Percentiles rank a stretch among this genome's conserved stretches.
These are phyloP conservation scores for Phytophthora pinifolia DNA, from an alignment of 352 stramenopile genomes.

Conservation along the genomic window DNA sequence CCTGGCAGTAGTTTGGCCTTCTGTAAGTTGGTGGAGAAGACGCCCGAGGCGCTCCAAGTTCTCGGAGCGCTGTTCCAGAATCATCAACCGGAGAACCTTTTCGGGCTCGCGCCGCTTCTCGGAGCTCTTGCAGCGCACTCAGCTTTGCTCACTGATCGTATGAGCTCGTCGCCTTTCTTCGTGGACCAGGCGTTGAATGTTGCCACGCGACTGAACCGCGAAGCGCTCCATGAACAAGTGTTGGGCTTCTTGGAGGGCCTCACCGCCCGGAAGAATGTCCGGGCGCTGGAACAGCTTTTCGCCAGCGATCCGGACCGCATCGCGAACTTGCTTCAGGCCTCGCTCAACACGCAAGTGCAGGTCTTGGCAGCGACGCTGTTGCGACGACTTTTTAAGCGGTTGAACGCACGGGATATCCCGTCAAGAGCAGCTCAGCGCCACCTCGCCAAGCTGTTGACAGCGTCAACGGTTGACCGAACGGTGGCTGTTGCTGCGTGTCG, in stretches of 20 bases:
- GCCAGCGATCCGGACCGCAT: conserved; percentile 49
- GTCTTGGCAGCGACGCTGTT: conserved; percentile 38
- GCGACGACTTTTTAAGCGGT: conserved; percentile 57
- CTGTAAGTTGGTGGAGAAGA: conserved; percentile 35
- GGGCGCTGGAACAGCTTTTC: conserved; percentile 46
- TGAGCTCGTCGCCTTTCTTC: conserved; percentile 36
- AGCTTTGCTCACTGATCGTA: conserved; percentile 20
- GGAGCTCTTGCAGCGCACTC: conserved; percentile 41
- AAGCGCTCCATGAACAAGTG: conserved; percentile 43
- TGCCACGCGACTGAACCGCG: conserved; percentile 38
- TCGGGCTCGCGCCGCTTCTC: conserved; percentile 47
- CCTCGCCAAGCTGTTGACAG: conserved; percentile 40
- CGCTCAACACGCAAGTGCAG: conserved; percentile 30
- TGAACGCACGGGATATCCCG: conserved; percentile 43
- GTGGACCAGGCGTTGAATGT: conserved; percentile 41
- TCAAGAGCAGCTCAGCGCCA: conserved; percentile 46
- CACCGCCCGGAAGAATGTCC: conserved; percentile 49
- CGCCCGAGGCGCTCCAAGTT: conserved; percentile 23
- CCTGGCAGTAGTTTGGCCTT: conserved; percentile 29
- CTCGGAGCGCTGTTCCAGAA: conserved; percentile 44
- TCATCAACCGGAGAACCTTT: conserved; percentile 39
- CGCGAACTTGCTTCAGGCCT: conserved; percentile 52
- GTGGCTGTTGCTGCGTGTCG: conserved; percentile 44
- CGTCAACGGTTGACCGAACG: conserved; percentile 17
- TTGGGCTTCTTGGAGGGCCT: conserved; percentile 51